These are phyloP conservation scores for Monosporascus sp. DNA, from an alignment of 2,329 filamentous ascomycete genomes.

Conservation along the genomic window DNA sequence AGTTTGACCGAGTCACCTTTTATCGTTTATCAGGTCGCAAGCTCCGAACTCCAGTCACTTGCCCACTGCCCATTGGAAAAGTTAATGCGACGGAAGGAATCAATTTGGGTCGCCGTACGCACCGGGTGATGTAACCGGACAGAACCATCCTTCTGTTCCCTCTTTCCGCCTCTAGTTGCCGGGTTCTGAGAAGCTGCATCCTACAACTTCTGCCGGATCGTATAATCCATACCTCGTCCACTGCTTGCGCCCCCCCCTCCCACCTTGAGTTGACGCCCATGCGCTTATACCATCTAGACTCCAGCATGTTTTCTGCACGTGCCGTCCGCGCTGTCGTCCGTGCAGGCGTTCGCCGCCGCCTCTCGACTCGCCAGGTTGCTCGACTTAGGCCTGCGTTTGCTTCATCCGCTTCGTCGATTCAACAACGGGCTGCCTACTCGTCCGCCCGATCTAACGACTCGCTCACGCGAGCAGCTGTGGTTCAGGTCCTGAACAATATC, in stretches of 20 bases:
- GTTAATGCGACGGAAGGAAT: background rate
- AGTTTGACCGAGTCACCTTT: background rate
- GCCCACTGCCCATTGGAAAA: background rate
- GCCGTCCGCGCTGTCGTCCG: conserved; percentile 23
- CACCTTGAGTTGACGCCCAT: background rate
- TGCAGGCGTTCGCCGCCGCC: conserved; percentile 25
- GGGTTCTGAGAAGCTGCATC: background rate
- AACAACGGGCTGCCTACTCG: conserved; percentile 30
- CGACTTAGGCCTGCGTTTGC: conserved; percentile 12
- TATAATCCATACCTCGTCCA: conserved; percentile 1
- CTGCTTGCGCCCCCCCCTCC: conserved; percentile 3
- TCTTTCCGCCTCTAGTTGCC: too few relatives aligned
- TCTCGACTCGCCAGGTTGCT: conserved; percentile 13
- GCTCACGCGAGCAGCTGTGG: conserved; percentile 72
- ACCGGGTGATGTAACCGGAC: background rate
- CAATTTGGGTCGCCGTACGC: background rate
- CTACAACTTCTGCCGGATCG: background rate
- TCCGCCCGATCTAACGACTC: conserved; percentile 36
- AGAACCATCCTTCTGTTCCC: too few relatives aligned
- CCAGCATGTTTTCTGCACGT: conserved; percentile 20
- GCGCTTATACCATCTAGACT: too few relatives aligned
- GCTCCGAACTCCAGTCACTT: background rate
- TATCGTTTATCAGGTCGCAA: background rate
- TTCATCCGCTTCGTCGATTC: conserved; percentile 6
- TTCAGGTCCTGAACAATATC: conserved; percentile 90